Conservation (phyloP, 78 protist species). For the Dictyostelium purpureum region DNA sequence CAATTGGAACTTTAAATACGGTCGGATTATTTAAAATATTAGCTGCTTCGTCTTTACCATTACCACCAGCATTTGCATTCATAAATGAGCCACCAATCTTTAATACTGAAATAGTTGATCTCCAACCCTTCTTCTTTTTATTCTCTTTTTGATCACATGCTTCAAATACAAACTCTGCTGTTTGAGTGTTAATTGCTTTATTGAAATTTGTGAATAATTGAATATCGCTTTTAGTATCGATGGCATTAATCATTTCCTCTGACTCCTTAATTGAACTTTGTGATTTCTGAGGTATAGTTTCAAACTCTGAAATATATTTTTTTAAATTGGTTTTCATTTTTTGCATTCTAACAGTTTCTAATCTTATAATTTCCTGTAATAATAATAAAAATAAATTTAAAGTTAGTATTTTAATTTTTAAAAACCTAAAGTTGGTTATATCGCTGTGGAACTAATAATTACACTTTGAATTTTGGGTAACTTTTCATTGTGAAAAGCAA, state of each 20-base stretch:
- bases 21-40: not conserved
- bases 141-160: not conserved
- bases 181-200: not conserved
- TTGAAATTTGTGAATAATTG: conserved; percentile 40
- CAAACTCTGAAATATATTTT: not conserved
- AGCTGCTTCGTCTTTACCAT: not conserved
- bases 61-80: not conserved
- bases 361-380: conserved; percentile 20
- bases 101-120: conserved; percentile 42
- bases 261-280: not conserved
- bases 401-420: not conserved
- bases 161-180: conserved; percentile 57
- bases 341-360: conserved; percentile 70
- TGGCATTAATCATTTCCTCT: conserved; percentile 42
- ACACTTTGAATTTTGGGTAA: conserved; percentile 66
- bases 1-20: conserved; percentile 24
- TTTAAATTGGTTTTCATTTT: conserved; percentile 67
- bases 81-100: conserved; percentile 13
- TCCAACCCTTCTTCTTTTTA: conserved; percentile 48
- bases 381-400: not conserved
- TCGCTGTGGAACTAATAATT: no score
- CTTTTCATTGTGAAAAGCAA: not conserved
- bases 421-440: no score
- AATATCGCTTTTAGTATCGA: conserved; percentile 62
- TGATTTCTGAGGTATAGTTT: conserved; percentile 8